A percentile compares a stretch with the other conserved stretches of the same genome.
Evolutionary conservation across 805 yeast genomes (phyloP).

Genomic region (Cephaloascus fragrans): DNA sequence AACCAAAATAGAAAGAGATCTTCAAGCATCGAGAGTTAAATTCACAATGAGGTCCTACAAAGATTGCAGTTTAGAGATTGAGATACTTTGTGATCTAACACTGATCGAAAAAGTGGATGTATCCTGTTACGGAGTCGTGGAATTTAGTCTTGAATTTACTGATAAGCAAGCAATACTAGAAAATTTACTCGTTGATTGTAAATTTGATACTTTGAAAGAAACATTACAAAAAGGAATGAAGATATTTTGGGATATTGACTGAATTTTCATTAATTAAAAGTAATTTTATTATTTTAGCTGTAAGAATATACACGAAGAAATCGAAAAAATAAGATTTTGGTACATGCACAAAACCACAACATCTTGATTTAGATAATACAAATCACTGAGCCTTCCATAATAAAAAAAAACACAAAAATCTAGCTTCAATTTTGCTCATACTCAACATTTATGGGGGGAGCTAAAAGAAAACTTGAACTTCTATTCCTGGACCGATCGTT

Average conservation of each 20-base stretch:
- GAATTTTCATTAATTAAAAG: no score
- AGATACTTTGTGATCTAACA: neutral
- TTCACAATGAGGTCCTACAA: neutral
- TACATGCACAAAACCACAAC: no score
- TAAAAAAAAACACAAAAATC: no score
- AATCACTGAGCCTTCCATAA: neutral
- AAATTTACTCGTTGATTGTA: neutral
- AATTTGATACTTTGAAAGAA: no score
- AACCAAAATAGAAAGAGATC: neutral
- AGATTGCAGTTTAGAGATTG: neutral
- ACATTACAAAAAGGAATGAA: neutral
- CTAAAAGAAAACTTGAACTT: neutral
- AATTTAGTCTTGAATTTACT: no score
- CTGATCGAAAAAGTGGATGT: neutral
- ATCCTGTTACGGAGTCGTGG: neutral
- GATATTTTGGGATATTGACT: neutral
- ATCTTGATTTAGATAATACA: no score
- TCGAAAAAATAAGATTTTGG: no score
- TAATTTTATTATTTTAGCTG: no score
- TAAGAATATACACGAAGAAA: neutral
- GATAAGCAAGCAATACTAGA: neutral
- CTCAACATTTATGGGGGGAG: neutral
- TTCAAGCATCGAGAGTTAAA: neutral
- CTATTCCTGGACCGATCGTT: neutral
- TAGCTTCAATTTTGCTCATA: neutral